These are phyloP conservation scores for Heritiera littoralis DNA, from an alignment of 345 rosid species.

Conservation along the genomic window DNA sequence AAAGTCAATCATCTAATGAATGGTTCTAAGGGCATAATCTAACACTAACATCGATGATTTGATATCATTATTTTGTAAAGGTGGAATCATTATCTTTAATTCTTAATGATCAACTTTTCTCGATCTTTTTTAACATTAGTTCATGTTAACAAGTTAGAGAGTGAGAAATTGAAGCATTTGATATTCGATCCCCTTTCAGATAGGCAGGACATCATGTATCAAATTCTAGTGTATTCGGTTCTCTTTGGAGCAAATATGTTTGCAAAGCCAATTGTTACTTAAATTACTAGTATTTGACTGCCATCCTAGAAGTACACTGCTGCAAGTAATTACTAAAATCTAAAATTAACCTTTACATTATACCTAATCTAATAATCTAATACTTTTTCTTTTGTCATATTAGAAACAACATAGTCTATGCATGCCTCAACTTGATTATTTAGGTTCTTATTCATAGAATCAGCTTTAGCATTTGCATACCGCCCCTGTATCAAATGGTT, in stretches of 20 bases:
- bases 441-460: conserved; percentile 32
- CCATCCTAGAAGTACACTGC: too few species aligned
- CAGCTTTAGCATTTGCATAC: conserved; percentile 61
- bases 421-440: conserved; percentile 53
- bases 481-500: conserved; percentile 66
- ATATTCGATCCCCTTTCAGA: background rate
- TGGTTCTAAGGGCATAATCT: too few species aligned
- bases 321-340: too few species aligned
- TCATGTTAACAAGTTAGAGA: background rate
- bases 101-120: background rate
- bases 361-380: background rate
- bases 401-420: background rate
- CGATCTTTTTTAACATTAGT: background rate
- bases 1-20: too few species aligned
- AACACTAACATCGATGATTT: background rate
- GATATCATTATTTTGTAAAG: background rate
- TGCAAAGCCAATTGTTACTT: too few species aligned
- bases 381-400: background rate
- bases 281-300: too few species aligned
- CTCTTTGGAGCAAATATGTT: background rate
- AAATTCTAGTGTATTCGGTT: background rate
- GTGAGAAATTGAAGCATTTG: background rate
- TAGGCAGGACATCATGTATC: background rate
- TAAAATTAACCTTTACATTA: too few species aligned
- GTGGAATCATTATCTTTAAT: background rate